Evolutionary conservation across 305 asterid genomes (phyloP).

Genomic region (Solanum hybrid): DNA sequence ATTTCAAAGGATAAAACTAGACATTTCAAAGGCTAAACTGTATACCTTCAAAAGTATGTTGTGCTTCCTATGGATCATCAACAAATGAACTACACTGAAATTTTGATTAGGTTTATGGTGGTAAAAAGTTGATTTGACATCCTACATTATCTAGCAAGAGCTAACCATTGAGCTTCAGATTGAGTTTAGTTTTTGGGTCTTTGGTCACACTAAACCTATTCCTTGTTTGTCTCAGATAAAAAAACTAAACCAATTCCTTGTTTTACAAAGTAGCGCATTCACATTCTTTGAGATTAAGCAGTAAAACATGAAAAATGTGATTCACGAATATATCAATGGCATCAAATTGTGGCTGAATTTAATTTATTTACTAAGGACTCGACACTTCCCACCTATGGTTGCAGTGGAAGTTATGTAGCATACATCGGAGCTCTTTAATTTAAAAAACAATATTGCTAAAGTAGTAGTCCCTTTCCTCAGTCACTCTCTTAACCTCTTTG

Average conservation of each 20-base stretch:
- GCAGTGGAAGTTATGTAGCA: background rate
- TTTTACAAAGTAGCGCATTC: background rate
- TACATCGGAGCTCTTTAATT: background rate
- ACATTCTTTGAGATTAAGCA: background rate
- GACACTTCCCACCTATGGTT: background rate
- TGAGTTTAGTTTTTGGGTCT: background rate
- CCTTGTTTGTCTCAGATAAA: background rate
- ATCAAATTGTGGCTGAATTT: background rate
- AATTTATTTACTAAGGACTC: background rate
- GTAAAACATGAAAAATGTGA: background rate
- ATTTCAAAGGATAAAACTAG: background rate
- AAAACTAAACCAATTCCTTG: background rate
- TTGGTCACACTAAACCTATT: background rate
- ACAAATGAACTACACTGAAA: background rate
- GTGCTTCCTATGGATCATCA: background rate
- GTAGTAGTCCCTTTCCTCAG: background rate
- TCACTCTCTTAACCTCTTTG: background rate
- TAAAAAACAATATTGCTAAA: background rate
- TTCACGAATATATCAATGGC: background rate
- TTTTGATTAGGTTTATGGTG: background rate
- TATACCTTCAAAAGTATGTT: background rate
- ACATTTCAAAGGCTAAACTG: background rate
- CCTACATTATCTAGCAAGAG: background rate
- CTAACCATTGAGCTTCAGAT: background rate
- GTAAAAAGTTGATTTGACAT: background rate